Conservation (phyloP, 2,329 filamentous ascomycete genomes). For the Venturia oleaginea region DNA sequence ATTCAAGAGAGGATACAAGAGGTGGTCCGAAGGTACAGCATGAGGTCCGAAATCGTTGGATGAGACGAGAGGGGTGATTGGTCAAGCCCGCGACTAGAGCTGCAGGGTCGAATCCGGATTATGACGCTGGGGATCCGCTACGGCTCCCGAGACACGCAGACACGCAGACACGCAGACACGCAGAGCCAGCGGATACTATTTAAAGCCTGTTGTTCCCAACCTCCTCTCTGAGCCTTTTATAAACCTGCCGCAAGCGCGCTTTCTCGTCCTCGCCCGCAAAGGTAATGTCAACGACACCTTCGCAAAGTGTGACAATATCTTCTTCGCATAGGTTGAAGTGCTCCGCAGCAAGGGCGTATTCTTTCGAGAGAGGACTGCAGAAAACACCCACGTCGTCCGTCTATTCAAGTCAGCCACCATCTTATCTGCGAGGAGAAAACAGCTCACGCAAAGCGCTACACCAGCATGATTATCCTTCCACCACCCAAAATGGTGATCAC, state of each 20-base stretch:
- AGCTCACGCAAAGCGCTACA: constrained; percentile 59
- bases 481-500: constrained; percentile 67
- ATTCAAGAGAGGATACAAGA: background rate
- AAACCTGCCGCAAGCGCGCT: constrained; percentile 33
- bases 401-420: constrained; percentile 32
- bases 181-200: background rate
- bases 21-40: background rate
- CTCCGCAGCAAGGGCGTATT: constrained; percentile 63
- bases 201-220: background rate
- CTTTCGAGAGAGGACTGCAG: constrained; percentile 64
- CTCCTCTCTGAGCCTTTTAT: background rate
- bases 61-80: background rate
- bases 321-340: constrained; percentile 52
- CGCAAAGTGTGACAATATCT: constrained; percentile 48
- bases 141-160: background rate
- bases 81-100: background rate
- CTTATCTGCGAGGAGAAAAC: background rate
- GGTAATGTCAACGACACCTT: constrained; percentile 53
- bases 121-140: background rate
- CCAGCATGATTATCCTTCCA: constrained; percentile 51
- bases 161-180: too few species aligned
- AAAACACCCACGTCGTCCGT: constrained; percentile 82
- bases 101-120: background rate
- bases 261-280: constrained; percentile 59
- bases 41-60: background rate